Evolutionary conservation across 1,284 basidiomycete species (phyloP).

Genomic region (Somion occarium): DNA sequence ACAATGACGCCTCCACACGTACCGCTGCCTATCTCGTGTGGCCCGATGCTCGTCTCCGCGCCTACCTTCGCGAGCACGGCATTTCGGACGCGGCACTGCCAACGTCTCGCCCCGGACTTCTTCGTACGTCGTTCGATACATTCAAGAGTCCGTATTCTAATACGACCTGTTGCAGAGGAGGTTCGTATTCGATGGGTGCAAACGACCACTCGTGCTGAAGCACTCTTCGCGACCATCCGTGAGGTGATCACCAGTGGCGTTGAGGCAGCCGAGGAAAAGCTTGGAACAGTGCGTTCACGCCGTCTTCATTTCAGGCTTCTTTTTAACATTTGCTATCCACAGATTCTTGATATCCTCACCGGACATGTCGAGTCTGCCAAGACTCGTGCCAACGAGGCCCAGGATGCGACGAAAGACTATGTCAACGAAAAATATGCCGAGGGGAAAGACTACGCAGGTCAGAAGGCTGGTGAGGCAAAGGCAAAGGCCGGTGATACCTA

Average conservation of each 20-base stretch:
- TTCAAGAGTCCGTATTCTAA: not conserved
- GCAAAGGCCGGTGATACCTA: conserved; percentile 19
- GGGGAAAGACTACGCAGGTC: conserved; percentile 27
- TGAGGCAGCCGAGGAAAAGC: conserved; percentile 64
- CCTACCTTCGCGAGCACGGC: conserved; percentile 73
- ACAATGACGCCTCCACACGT: conserved; percentile 35
- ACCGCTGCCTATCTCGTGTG: conserved; percentile 73
- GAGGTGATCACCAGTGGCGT: conserved; percentile 60
- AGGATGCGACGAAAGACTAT: conserved; percentile 13
- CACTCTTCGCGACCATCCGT: too few relatives aligned
- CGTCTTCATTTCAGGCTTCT: not conserved
- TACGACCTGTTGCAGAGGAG: not conserved
- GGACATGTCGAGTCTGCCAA: conserved; percentile 34
- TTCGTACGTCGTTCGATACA: conserved; percentile 42
- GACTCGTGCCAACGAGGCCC: conserved; percentile 12
- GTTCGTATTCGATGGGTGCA: conserved; percentile 62
- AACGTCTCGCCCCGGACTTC: conserved; percentile 59
- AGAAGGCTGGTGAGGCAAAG: conserved; percentile 28
- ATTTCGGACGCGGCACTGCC: conserved; percentile 65
- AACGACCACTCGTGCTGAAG: conserved; percentile 28
- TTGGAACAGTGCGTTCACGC: conserved; percentile 28
- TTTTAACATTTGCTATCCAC: not conserved
- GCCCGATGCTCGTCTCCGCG: conserved; percentile 86
- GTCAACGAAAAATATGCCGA: conserved; percentile 26
- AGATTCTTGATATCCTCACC: conserved; percentile 40